Base-by-base conservation (phyloP, 768 basidiomycete species). In the Tulasnella calospora region DNA sequence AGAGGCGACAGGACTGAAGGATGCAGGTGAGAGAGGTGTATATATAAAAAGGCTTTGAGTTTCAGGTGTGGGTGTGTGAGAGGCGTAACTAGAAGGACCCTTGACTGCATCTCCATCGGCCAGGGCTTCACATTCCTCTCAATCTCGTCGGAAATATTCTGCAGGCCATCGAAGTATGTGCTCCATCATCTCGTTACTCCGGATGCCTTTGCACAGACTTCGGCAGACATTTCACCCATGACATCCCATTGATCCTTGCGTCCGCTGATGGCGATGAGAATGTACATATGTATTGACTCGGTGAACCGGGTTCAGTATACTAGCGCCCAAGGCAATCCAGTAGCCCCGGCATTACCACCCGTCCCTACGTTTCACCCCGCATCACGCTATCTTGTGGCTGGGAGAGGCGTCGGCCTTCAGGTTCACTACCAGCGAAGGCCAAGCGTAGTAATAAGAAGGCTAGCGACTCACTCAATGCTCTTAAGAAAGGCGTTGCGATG, bases 21-120 rank as follows among this genome's bases (percentile, higher is more conserved):
- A 27, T 4, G 19, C 15, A 17, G 30, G 61, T 35, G 61, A 67
- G 61, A 33, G 61, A 27, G 61, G 7, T 6, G 30, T 67, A 35
- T 67, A 67, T 67, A 67, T 8, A 67, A 67, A 67, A 67, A 67
- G 61, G 61, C 61, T 35, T 51, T 67, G 30, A 67, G 61, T 35
- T 51, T 67, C 61, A 67, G 61, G 61, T 67, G 61, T 67, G 61
- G 61, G 61, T 67, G 61, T 67, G 61, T 67, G 61, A 67, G 61
- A 67, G 61, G 61, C 61, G 61, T 35, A 67, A 67, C 61, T 67
- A 27, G 61, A n/a, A 15, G 57, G 61, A 67, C 61, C 61, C 33
- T 67, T 67, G 61, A 67, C 61, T 35, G 61, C 61, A 67, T 67
- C 61, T 67, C 8, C 23, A 30, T 67, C n/a, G 61, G 61, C 33